Percentiles rank a stretch among this genome's conserved stretches.
phyloP scores from a whole-genome alignment of 2,329 filamentous ascomycete species.

The Talaromyces sp. region DNA sequence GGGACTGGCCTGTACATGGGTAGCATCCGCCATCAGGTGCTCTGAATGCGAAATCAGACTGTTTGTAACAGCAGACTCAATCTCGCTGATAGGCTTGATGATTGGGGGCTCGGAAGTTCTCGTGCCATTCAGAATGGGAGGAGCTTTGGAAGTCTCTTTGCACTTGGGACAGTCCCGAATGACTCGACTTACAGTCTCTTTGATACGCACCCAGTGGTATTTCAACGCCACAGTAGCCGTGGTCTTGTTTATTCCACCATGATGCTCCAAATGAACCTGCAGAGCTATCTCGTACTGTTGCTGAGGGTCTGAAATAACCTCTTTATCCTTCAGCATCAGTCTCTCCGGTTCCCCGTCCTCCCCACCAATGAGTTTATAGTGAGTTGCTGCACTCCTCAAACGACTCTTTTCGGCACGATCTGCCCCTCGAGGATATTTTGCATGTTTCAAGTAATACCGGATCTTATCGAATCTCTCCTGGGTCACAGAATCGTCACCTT shows the following conservation, averaged over 20 bases:
- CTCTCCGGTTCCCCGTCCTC: constrained; percentile 56
- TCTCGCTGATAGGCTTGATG: constrained; percentile 14
- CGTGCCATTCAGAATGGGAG: constrained; percentile 27
- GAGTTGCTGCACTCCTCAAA: constrained; percentile 84
- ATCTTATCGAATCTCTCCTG: constrained; percentile 99
- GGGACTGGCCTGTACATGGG: constrained; percentile 27
- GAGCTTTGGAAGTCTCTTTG: constrained; percentile 67
- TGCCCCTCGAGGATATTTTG: constrained; percentile 86
- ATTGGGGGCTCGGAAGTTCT: constrained; percentile 24
- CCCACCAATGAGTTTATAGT: constrained; percentile 72
- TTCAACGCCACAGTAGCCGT: constrained; percentile 88
- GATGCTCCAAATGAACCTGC: constrained; percentile 65
- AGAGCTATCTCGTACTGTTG: constrained; percentile 87
- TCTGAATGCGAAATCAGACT: constrained; percentile 13
- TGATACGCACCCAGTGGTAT: constrained; percentile 97
- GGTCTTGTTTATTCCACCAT: constrained; percentile 97
- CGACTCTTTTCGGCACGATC: constrained; percentile 94
- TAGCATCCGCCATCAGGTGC: constrained; percentile 22
- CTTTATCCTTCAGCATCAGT: constrained; percentile 95
- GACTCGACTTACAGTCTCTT: constrained; percentile 91
- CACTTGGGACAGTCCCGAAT: constrained; percentile 89
- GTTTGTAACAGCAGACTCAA: constrained; percentile 5
- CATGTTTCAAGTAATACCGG: constrained; percentile 91
- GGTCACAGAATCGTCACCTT: constrained; percentile 76
- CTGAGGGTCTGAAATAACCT: constrained; percentile 86